Conservation (phyloP, 257 asterid genomes). For the Haberlea rhodopensis region DNA sequence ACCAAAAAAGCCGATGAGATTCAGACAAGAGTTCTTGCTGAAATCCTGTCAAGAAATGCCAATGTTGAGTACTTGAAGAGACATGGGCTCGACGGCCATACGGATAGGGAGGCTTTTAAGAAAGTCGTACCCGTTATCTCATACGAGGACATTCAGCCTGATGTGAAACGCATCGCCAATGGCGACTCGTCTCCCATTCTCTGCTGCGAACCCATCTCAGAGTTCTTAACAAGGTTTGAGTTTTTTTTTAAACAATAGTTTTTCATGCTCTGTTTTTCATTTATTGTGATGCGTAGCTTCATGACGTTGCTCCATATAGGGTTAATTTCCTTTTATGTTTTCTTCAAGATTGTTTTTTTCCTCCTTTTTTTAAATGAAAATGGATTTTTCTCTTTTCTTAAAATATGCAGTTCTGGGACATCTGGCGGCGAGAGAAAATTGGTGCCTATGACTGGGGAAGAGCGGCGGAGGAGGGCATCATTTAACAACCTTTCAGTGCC, state of each 20-base stretch:
- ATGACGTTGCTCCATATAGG: no score
- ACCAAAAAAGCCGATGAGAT: slow-evolving; percentile 31
- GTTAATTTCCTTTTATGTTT: no score
- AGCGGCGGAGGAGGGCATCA: slow-evolving; percentile 33
- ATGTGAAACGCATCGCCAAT: slow-evolving; percentile 20
- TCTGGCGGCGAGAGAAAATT: slow-evolving; percentile 42
- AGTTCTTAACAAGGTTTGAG: slow-evolving; percentile 33
- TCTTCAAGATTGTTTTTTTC: no score
- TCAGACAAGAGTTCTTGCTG: slow-evolving; percentile 32
- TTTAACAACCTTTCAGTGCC: slow-evolving; percentile 42
- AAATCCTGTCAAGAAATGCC: slow-evolving; percentile 31
- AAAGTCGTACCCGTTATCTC: slow-evolving; percentile 25
- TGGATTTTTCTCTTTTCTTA: no score
- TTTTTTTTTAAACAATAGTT: no score
- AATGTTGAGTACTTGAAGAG: slow-evolving; percentile 32
- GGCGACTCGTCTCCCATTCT: slow-evolving; percentile 38
- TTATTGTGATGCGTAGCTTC: no score
- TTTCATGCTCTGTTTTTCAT: no score
- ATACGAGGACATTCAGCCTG: slow-evolving; percentile 26
- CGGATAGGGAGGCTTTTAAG: slow-evolving; percentile 26
- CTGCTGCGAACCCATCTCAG: slow-evolving; percentile 34
- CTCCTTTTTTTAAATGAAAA: no score
- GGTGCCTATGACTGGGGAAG: slow-evolving; percentile 44
- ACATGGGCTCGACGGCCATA: slow-evolving; percentile 28
- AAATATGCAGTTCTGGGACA: slow-evolving; percentile 33